Percentiles rank a stretch among this genome's conserved stretches.
These are phyloP conservation scores for Daldinia concentrica DNA, from an alignment of 495 filamentous ascomycete species.

Conservation along the genomic window DNA sequence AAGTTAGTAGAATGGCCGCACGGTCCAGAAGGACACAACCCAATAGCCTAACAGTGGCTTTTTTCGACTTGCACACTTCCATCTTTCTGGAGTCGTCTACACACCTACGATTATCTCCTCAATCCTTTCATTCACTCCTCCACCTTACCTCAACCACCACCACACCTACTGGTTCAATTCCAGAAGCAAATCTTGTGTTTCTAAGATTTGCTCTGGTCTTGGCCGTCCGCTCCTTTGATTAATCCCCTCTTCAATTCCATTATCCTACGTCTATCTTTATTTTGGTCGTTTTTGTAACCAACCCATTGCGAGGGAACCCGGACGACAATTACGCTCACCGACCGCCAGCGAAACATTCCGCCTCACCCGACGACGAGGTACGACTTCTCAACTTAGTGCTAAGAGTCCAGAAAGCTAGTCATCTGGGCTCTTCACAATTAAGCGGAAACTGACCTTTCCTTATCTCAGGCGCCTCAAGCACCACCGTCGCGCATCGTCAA, in stretches of 20 bases:
- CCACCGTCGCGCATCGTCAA: slow-evolving; percentile 25
- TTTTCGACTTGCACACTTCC: slow-evolving; percentile 37
- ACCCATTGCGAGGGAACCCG: slow-evolving; percentile 19
- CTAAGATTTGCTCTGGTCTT: slow-evolving; percentile 60
- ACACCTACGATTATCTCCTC: slow-evolving; percentile 37
- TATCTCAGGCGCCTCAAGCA: slow-evolving; percentile 15
- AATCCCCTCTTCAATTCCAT: slow-evolving; percentile 41
- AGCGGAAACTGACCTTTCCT: slow-evolving; percentile 19
- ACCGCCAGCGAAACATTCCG: slow-evolving; percentile 16
- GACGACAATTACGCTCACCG: slow-evolving; percentile 21
- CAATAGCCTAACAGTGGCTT: slow-evolving; percentile 40
- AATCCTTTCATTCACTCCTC: slow-evolving; percentile 52
- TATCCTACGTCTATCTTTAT: slow-evolving; percentile 46
- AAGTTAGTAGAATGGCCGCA: slow-evolving; percentile 10
- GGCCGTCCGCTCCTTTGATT: slow-evolving; percentile 63
- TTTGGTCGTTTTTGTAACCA: slow-evolving; percentile 36
- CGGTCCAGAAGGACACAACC: slow-evolving; percentile 35
- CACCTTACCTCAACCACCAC: slow-evolving; percentile 16
- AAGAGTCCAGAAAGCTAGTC: neutral
- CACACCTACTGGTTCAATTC: slow-evolving; percentile 56
- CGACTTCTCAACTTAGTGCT: slow-evolving; percentile 5
- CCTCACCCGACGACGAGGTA: slow-evolving; percentile 30
- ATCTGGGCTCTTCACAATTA: neutral
- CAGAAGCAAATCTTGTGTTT: slow-evolving; percentile 54
- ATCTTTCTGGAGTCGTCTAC: slow-evolving; percentile 37